phyloP scores from a whole-genome alignment of 1,284 basidiomycete species.

The Inonotus hispidus region DNA sequence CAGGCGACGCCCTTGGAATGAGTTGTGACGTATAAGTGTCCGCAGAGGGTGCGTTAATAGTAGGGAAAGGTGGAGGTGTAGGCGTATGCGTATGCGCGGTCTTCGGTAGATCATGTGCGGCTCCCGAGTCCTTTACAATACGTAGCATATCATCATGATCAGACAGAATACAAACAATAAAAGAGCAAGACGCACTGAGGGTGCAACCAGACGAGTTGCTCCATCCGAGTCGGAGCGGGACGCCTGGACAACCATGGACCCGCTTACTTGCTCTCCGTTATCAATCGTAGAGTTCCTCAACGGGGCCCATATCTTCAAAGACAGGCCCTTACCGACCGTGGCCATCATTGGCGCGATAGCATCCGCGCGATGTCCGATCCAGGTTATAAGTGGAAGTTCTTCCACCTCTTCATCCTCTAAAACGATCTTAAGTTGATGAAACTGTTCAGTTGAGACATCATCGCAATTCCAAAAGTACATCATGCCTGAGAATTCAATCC shows the following conservation, averaged over 20 bases:
- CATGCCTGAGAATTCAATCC: background rate
- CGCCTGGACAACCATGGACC: background rate
- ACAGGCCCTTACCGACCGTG: conserved; percentile 7
- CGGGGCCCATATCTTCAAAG: conserved; percentile 11
- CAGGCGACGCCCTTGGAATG: background rate
- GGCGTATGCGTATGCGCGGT: background rate
- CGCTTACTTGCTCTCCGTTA: background rate
- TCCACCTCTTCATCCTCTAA: conserved; percentile 5
- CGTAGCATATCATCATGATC: background rate
- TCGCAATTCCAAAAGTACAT: conserved; percentile 15
- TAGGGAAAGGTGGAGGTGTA: background rate
- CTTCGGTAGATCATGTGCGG: background rate
- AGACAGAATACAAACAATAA: background rate
- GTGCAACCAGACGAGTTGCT: background rate
- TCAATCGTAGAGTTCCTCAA: background rate
- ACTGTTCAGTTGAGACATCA: background rate
- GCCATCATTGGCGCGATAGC: conserved; percentile 14
- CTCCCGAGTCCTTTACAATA: background rate
- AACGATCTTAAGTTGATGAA: conserved; percentile 1
- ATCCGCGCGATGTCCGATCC: background rate
- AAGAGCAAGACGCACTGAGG: background rate
- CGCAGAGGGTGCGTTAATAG: background rate
- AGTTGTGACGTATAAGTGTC: background rate
- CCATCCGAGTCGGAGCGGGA: background rate
- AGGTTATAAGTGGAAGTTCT: conserved; percentile 9